Base-by-base conservation (phyloP, 805 yeast species). In the Saccharomycopsis vini region DNA sequence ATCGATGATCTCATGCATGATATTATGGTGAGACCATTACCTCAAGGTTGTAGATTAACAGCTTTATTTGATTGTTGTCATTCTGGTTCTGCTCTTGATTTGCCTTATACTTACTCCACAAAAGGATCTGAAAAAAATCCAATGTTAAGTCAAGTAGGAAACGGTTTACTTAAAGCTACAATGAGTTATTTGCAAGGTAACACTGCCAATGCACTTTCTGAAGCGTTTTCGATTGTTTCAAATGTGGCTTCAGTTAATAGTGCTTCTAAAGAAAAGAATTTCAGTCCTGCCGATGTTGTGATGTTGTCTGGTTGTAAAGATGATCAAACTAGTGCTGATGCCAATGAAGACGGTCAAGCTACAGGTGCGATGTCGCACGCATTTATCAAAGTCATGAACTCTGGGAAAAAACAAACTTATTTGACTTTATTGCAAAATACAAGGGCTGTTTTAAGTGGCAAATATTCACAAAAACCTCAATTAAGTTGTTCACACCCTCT, bases 291-390 rank as follows among this genome's bases (percentile, higher is more conserved):
- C 2, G 88, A 81, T 58, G 82, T 75, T 18, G 69, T 81, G 29
- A 68, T 72, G 55, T 62, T 81, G 39, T 73, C 81, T 5, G 88
- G 88, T 3, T 81, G 88, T 57, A 80, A 77, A 55, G 88, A 81
- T 59, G 70, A 71, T 22, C 88, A 79, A 42, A 57, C 62, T 18
- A 44, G 52, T 44, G 88, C 88, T 4, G 88, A 81, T 56, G 78
- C 88, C 0, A 63, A 64, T 9, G 79, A 77, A 52, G 73, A 71
- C 16, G 84, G 84, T 7, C 56, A 58, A n/a, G 71, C 77, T 26
- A 80, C 88, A 0, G 88, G 88, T 41, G 88, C 88, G 6, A 77
- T 81, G 80, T 76, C 83, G 36, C 79, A 73, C 62, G 77, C 87
- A 1, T 79, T 81, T 53, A 68, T 80, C 42, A 64, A 66, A 44